Conservation (phyloP, 257 asterid species). For the Dorcoceras hygrometricum region DNA sequence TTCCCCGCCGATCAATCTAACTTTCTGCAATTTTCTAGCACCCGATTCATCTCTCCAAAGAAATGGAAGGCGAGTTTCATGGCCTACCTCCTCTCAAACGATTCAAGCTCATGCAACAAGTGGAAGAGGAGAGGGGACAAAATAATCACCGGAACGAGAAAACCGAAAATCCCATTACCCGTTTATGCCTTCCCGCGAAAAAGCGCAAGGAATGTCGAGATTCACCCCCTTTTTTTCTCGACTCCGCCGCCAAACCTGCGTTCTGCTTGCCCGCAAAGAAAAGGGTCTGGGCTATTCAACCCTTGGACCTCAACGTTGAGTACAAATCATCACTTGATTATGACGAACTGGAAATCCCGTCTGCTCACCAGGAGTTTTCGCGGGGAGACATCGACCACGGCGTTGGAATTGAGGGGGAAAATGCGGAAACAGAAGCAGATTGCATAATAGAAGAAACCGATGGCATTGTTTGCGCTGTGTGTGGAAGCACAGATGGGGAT, state of each 20-base stretch:
- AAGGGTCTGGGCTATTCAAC: slow-evolving; percentile 58
- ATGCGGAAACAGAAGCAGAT: slow-evolving; percentile 1
- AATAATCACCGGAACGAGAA: background rate
- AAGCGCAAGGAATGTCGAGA: slow-evolving; percentile 51
- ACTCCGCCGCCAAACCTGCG: slow-evolving; percentile 18
- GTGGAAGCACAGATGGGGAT: slow-evolving; percentile 83
- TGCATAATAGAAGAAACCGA: slow-evolving; percentile 28
- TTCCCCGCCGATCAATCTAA: background rate
- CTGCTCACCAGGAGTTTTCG: background rate
- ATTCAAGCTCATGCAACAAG: slow-evolving; percentile 48
- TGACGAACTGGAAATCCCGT: slow-evolving; percentile 8
- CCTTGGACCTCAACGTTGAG: slow-evolving; percentile 57
- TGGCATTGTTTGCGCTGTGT: slow-evolving; percentile 68
- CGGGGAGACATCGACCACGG: background rate
- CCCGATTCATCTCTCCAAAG: background rate
- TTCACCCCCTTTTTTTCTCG: slow-evolving; percentile 31
- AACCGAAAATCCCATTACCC: slow-evolving; percentile 10
- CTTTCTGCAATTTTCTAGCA: background rate
- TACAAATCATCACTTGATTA: slow-evolving; percentile 20
- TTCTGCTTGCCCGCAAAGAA: slow-evolving; percentile 79
- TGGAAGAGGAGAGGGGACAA: slow-evolving; percentile 14
- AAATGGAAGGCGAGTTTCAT: slow-evolving; percentile 46
- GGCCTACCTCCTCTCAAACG: slow-evolving; percentile 73
- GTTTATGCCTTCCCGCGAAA: slow-evolving; percentile 61
- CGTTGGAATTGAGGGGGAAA: background rate